phyloP scores from a whole-genome alignment of 129 eudicot genomes.

The Lactuca saligna region DNA sequence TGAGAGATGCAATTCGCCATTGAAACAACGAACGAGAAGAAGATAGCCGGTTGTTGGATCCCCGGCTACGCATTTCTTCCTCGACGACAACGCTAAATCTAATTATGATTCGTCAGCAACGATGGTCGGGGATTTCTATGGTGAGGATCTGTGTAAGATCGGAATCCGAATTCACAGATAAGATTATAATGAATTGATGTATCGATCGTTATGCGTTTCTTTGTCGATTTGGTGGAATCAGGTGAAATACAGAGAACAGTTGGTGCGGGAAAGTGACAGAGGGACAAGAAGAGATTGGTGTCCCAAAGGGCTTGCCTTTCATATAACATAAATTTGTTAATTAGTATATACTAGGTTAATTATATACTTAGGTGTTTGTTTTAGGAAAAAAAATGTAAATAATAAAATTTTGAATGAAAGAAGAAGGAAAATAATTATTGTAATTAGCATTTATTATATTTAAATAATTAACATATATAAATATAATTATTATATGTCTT shows the following conservation, averaged over 20 bases:
- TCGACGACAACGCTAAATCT: background rate
- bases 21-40: slow-evolving; percentile 47
- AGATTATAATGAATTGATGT: background rate
- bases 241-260: slow-evolving; percentile 15
- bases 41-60: slow-evolving; percentile 52
- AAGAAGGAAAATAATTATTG: too few species aligned
- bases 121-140: background rate
- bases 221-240: slow-evolving; percentile 3
- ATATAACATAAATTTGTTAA: background rate
- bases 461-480: too few species aligned
- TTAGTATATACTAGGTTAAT: too few species aligned
- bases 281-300: slow-evolving; percentile 22
- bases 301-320: background rate
- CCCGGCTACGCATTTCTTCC: slow-evolving; percentile 66
- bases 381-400: too few species aligned
- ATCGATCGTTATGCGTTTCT: background rate
- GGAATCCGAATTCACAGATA: background rate
- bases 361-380: too few species aligned
- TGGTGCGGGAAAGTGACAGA: slow-evolving; percentile 24
- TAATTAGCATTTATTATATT: too few species aligned
- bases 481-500: too few species aligned
- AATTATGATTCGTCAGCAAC: background rate
- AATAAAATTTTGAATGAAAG: too few species aligned
- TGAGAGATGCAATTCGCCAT: slow-evolving; percentile 44
- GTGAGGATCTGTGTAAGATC: slow-evolving; percentile 20